Conservation (phyloP, 176 grass and related monocot species). For the Oryza longistaminata region DNA sequence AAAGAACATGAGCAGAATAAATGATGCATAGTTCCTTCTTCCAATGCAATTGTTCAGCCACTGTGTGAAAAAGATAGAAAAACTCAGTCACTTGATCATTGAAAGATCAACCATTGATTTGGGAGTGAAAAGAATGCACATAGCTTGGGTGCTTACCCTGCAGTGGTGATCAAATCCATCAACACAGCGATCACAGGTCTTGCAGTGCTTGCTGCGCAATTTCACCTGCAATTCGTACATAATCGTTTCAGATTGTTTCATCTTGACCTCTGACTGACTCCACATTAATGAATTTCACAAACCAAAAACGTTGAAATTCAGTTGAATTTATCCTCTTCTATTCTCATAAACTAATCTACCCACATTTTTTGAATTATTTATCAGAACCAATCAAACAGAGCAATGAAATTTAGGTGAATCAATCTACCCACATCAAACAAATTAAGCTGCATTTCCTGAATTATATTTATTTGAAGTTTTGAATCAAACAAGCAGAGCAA, state of each 20-base stretch:
- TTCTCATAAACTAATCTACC: no score
- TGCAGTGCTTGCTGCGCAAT: slow-evolving; percentile 95
- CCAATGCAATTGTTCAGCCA: slow-evolving; percentile 99
- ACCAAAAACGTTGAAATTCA: neutral
- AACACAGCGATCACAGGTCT: slow-evolving; percentile 86
- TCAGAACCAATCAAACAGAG: no score
- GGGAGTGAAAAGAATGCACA: neutral
- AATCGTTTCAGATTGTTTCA: neutral
- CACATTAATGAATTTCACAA: neutral
- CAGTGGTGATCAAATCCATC: slow-evolving; percentile 99
- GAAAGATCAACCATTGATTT: neutral
- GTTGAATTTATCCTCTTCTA: neutral
- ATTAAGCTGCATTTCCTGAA: neutral
- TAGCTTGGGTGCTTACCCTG: slow-evolving; percentile 53
- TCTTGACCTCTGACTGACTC: neutral
- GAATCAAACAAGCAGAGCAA: neutral
- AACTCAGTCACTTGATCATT: slow-evolving; percentile 12
- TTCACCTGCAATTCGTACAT: slow-evolving; percentile 58
- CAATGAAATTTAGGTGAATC: no score
- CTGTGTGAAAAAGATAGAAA: slow-evolving; percentile 41
- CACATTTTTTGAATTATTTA: no score
- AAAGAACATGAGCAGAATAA: slow-evolving; percentile 88
- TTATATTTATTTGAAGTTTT: neutral
- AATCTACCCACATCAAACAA: neutral
- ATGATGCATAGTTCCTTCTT: slow-evolving; percentile 78